Base-by-base conservation (phyloP, 1,284 basidiomycete species). In the Golubevia pallescens region DNA sequence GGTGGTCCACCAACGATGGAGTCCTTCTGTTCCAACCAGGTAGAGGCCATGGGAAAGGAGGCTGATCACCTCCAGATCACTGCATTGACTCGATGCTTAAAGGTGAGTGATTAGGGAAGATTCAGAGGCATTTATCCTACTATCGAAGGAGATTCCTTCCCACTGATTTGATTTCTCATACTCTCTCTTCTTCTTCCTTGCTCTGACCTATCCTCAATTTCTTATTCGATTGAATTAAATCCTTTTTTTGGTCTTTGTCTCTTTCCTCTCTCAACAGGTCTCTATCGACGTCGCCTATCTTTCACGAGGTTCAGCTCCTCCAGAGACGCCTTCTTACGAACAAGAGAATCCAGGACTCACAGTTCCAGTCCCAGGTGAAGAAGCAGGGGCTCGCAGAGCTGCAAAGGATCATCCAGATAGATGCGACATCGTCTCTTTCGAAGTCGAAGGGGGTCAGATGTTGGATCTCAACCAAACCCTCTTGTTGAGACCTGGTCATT, bases 11-110 rank as follows among this genome's bases (percentile, higher is more conserved):
- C 71, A 14, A 68, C 68, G 13, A 82, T 82, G 77, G 60, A 68
- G 19, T 59, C 63, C 13, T 82, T 82, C 65, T 76, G 76, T 62
- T 59, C 71, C 23, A 65, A 69, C 34, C 73, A 80, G 23, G 77
- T 82, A 8, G 80, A 82, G 20, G 75, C 80, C 0, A 72, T 82
- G 48, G 78, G 80, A 2, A 79, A 75, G 55, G 80, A 82, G 63
- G 80, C 80, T 0, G 80, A 82, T 57, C 80, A 82, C 42, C 64
- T 82, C 1, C 77, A 80, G 64, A 80, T 82, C 63, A 77, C 78
- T 21, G 77, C 80, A 1, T 38, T 38, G 34, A 38, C 34, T 38
- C 34, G 34, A 38, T 38, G 34, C 34, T 38, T 38, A 38, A 38
- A 38, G 34, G 34, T 38, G 13, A 48, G 42, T 48, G 16, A 48